Percentiles rank a stretch among this genome's conserved stretches.
These are phyloP conservation scores for Acanthamoeba triangularis DNA, from an alignment of 208 protist species.

Conservation along the genomic window DNA sequence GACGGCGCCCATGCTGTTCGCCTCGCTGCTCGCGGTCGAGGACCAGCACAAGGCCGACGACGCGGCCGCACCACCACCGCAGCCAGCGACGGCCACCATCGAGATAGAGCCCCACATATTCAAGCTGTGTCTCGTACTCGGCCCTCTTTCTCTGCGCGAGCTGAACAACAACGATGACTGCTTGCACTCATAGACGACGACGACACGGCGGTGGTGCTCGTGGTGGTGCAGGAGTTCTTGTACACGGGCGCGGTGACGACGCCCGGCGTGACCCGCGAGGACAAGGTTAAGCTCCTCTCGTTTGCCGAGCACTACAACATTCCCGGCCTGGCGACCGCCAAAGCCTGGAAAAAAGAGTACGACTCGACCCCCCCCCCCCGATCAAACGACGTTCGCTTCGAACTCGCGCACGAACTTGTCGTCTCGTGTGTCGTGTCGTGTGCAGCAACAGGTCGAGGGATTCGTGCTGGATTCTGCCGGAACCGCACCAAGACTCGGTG, in stretches of 20 bases:
- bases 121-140: background rate
- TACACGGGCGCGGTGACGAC: background rate
- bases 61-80: too few relatives aligned
- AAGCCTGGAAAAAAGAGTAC: background rate
- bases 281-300: background rate
- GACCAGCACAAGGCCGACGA: background rate
- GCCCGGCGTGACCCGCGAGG: background rate
- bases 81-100: background rate
- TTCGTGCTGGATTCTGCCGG: background rate
- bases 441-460: background rate
- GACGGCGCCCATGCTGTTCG: background rate
- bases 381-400: too few relatives aligned
- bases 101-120: background rate
- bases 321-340: background rate
- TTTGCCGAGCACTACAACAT: background rate
- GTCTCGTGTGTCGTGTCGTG: background rate
- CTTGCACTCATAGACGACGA: too few relatives aligned
- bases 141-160: background rate
- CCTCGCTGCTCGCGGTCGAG: background rate
- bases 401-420: background rate
- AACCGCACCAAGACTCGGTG: background rate
- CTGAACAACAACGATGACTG: background rate
- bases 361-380: background rate
- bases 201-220: background rate
- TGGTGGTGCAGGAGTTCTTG: background rate